phyloP scores from a whole-genome alignment of 768 basidiomycete genomes.

The Tylopilus vinaceipallidus region DNA sequence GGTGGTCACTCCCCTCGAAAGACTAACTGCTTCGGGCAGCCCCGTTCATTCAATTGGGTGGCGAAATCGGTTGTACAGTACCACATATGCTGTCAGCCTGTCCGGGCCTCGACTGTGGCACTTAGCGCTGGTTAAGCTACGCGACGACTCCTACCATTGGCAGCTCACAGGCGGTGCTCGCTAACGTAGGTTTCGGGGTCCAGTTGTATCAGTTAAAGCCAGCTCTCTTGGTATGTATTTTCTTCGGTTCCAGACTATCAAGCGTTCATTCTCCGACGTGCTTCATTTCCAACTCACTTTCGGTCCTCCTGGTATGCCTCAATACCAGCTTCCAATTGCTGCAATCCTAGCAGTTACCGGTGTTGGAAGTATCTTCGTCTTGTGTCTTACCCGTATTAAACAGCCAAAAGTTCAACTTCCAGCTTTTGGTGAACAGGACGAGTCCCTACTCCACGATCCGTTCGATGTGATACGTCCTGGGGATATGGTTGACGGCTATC shows the following conservation, averaged over 20 bases:
- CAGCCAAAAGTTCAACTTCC: constrained; percentile 55
- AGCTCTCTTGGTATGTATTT: constrained; percentile 1
- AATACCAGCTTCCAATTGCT: constrained; percentile 57
- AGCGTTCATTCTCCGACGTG: no score
- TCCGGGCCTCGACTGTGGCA: no score
- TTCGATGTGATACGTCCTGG: constrained; percentile 73
- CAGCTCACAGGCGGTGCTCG: no score
- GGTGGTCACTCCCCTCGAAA: no score
- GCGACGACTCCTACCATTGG: no score
- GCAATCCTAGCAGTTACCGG: constrained; percentile 43
- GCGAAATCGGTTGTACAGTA: no score
- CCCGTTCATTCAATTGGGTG: no score
- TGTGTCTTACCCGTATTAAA: constrained; percentile 39
- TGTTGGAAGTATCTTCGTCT: constrained; percentile 45
- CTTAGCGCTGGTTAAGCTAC: no score
- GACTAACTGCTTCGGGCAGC: no score
- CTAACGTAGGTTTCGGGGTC: no score
- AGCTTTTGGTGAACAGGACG: constrained; percentile 23
- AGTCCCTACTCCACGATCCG: constrained; percentile 44
- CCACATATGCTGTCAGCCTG: no score
- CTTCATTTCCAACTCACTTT: not conserved
- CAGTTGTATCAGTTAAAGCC: no score
- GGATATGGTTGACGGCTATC: constrained; percentile 65
- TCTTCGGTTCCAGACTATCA: not conserved
- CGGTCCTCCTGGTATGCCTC: constrained; percentile 44